These are phyloP conservation scores for Porodaedalea pini DNA, from an alignment of 1,284 basidiomycete genomes.

Conservation along the genomic window DNA sequence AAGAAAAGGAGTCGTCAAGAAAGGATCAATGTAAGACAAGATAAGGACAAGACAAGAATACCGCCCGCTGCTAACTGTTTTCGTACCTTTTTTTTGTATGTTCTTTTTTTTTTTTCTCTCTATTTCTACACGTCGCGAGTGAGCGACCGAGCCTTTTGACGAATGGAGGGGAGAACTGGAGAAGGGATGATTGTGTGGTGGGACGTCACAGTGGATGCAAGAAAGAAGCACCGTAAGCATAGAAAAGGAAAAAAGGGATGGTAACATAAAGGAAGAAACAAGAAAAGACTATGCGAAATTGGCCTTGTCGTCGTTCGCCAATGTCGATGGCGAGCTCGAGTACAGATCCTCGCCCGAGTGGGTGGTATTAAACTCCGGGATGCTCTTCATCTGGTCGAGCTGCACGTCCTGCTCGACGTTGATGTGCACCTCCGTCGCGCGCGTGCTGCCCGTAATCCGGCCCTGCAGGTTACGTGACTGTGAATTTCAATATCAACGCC, in stretches of 20 bases:
- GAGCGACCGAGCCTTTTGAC: not conserved
- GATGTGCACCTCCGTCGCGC: slow-evolving; percentile 16
- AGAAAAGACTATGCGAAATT: slow-evolving; percentile 11
- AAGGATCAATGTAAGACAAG: not conserved
- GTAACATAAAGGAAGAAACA: not conserved
- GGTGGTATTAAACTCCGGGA: not conserved
- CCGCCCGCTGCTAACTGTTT: too few species aligned
- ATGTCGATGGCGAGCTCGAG: slow-evolving; percentile 5
- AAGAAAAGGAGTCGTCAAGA: not conserved
- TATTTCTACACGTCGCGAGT: too few species aligned
- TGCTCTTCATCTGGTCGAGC: slow-evolving; percentile 8
- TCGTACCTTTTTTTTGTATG: too few species aligned
- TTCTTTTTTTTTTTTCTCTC: slow-evolving; percentile 2
- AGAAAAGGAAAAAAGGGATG: not conserved
- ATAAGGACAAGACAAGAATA: not conserved
- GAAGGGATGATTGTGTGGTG: too few species aligned
- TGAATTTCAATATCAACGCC: not conserved
- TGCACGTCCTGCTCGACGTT: slow-evolving; percentile 18
- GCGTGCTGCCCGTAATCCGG: slow-evolving; percentile 5
- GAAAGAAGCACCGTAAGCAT: not conserved
- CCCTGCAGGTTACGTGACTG: slow-evolving; percentile 6
- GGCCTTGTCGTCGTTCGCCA: slow-evolving; percentile 7
- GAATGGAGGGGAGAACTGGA: not conserved
- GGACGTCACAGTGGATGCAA: not conserved
- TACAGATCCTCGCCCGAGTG: slow-evolving; percentile 11